These are phyloP conservation scores for Atalantia buxifolia DNA, from an alignment of 345 rosid genomes.

Conservation along the genomic window DNA sequence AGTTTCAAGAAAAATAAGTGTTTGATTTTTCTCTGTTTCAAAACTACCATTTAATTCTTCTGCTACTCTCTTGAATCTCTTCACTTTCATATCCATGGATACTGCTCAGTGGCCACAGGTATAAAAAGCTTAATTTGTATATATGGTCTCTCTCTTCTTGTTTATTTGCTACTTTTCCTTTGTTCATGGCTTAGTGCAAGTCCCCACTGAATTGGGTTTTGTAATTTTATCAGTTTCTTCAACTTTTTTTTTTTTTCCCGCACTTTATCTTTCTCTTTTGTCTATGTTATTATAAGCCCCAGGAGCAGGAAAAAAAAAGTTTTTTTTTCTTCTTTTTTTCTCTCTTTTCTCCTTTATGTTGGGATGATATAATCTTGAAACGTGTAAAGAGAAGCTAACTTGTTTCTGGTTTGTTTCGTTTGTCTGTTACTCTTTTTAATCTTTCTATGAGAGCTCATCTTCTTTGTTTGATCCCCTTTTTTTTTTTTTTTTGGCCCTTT, in stretches of 20 bases:
- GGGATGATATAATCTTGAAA: conserved; percentile 26
- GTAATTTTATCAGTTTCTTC: conserved; percentile 30
- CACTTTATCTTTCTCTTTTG: conserved; percentile 52
- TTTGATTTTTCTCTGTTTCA: conserved; percentile 14
- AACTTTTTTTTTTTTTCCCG: neutral
- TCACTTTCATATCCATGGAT: conserved; percentile 70
- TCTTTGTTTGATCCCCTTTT: conserved; percentile 13
- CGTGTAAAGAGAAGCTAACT: conserved; percentile 25
- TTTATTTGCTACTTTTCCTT: conserved; percentile 16
- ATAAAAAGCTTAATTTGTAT: conserved; percentile 5
- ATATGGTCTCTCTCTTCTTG: conserved; percentile 1
- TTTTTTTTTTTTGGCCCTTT: neutral
- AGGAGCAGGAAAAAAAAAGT: neutral
- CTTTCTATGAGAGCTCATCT: conserved; percentile 9
- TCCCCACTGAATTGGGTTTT: conserved; percentile 41
- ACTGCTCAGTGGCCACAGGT: conserved; percentile 99
- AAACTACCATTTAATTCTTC: conserved; percentile 12
- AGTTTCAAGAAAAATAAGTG: conserved; percentile 7
- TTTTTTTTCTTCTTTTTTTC: neutral
- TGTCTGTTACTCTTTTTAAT: conserved; percentile 18
- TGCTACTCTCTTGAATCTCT: conserved; percentile 23
- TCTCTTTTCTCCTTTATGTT: conserved; percentile 2
- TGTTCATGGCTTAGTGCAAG: conserved; percentile 39
- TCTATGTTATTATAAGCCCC: conserved; percentile 15
- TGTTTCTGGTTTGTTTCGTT: conserved; percentile 31